Conservation (phyloP, 305 asterid species). For the Plantago coronopus region DNA sequence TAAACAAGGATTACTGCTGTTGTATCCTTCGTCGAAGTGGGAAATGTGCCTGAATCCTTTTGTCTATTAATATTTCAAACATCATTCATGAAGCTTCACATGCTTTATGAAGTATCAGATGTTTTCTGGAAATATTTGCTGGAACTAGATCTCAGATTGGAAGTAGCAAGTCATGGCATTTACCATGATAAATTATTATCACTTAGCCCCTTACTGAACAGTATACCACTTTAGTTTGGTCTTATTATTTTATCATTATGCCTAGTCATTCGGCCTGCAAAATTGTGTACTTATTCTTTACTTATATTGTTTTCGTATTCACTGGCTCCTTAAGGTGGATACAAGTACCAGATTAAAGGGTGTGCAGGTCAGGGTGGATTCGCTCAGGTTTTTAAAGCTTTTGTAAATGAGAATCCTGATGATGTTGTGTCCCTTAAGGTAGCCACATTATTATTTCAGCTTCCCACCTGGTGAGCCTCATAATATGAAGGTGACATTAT, state of each 20-base stretch:
- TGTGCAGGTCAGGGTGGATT: constrained; percentile 99
- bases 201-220: background rate
- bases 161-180: background rate
- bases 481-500: constrained; percentile 21
- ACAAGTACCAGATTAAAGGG: constrained; percentile 88
- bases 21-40: too few species aligned
- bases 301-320: constrained; percentile 26
- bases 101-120: background rate
- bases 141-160: background rate
- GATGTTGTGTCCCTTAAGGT: constrained; percentile 91
- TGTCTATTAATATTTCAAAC: too few species aligned
- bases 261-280: constrained; percentile 17
- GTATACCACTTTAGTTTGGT: background rate
- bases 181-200: background rate
- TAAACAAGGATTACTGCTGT: too few species aligned
- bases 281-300: constrained; percentile 20
- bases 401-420: constrained; percentile 59
- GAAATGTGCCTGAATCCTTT: too few species aligned
- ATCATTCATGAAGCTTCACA: background rate
- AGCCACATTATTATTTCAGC: constrained; percentile 15
- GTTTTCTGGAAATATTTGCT: background rate
- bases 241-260: background rate
- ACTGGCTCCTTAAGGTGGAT: constrained; percentile 54
- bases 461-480: constrained; percentile 17
- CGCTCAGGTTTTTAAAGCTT: constrained; percentile 92